Evolutionary conservation across 352 stramenopile genomes (phyloP).

Genomic region (Pythium chondricola): DNA sequence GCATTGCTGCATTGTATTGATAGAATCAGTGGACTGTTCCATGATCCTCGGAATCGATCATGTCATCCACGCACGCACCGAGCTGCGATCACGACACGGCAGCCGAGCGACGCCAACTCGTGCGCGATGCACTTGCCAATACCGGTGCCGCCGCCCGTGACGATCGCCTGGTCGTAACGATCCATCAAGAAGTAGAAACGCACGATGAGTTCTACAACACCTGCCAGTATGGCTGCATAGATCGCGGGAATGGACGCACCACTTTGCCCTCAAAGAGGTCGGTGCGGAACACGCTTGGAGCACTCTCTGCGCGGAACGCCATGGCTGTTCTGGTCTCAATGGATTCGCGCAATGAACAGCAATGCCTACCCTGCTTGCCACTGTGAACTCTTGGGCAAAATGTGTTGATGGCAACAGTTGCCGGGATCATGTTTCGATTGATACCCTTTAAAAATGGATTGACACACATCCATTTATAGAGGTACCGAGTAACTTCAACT

Average conservation of each 20-base stretch:
- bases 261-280: conserved; percentile 74
- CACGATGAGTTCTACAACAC: no score
- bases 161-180: conserved; percentile 46
- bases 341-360: neutral
- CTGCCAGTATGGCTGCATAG: no score
- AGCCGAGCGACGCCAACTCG: conserved; percentile 71
- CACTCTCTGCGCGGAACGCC: conserved; percentile 48
- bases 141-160: conserved; percentile 82
- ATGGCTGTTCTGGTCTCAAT: neutral
- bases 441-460: neutral
- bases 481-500: conserved; percentile 19
- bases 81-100: conserved; percentile 74
- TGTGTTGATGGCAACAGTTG: conserved; percentile 22
- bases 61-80: conserved; percentile 24
- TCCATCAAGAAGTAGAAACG: conserved; percentile 1
- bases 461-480: conserved; percentile 3
- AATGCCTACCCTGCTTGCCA: neutral
- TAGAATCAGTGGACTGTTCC: no score
- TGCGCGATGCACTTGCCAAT: conserved; percentile 81
- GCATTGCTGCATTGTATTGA: conserved; percentile 45
- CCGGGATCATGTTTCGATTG: neutral
- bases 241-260: no score
- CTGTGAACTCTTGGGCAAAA: neutral
- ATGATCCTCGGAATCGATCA: neutral
- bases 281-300: conserved; percentile 52